These are phyloP conservation scores for Fusarium sp. DNA, from an alignment of 2,329 filamentous ascomycete species.

Conservation along the genomic window DNA sequence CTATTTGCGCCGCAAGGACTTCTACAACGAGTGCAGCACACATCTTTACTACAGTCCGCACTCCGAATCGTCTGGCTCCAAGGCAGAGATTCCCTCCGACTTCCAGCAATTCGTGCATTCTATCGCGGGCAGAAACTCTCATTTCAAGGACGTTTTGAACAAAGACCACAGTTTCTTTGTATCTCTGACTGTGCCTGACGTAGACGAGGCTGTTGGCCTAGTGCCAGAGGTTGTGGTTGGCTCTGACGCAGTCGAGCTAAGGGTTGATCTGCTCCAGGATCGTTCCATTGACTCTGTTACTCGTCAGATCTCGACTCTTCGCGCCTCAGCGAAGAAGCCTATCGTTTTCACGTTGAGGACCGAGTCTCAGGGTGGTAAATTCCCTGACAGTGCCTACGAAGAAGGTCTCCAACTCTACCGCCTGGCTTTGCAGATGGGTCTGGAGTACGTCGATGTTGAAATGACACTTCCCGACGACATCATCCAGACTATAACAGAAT, in stretches of 20 bases:
- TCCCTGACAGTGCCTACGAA: conserved; percentile 80
- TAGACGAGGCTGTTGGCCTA: conserved; percentile 69
- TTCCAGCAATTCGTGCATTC: conserved; percentile 52
- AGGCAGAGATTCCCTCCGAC: conserved; percentile 46
- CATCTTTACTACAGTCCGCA: conserved; percentile 90
- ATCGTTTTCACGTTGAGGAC: conserved; percentile 95
- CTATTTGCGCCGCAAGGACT: conserved; percentile 87
- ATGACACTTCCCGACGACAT: conserved; percentile 85
- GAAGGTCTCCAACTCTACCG: conserved; percentile 79
- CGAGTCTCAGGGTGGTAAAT: conserved; percentile 84
- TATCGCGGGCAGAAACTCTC: conserved; percentile 56
- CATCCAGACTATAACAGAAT: conserved; percentile 72
- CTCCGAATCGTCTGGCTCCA: conserved; percentile 43
- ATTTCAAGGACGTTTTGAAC: conserved; percentile 50
- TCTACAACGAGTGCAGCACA: conserved; percentile 94
- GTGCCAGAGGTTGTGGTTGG: conserved; percentile 82
- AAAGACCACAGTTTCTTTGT: conserved; percentile 91
- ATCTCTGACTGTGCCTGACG: conserved; percentile 83
- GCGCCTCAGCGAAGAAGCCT: conserved; percentile 76
- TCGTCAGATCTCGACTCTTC: conserved; percentile 82
- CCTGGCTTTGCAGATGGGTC: conserved; percentile 81
- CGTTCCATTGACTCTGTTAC: conserved; percentile 79
- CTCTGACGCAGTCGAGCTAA: conserved; percentile 90
- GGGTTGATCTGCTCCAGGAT: conserved; percentile 90
- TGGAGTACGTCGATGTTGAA: conserved; percentile 94